Evolutionary conservation across 2,329 filamentous ascomycete genomes (phyloP).

Genomic region (Colletotrichum australisinense): DNA sequence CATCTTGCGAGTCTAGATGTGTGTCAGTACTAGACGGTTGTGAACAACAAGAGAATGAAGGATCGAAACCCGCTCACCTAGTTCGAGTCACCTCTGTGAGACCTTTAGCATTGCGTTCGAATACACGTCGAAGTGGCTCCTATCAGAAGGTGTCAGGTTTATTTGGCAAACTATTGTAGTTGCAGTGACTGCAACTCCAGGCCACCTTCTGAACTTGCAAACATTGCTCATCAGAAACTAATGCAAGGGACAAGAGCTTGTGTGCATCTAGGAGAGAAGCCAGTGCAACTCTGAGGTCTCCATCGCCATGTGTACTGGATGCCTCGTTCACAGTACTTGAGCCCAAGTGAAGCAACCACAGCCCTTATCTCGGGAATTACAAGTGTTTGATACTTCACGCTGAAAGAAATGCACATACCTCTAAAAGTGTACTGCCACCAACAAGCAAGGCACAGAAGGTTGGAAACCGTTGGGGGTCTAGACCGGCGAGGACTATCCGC

Average conservation of each 20-base stretch:
- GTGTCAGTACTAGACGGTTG: conserved; percentile 35
- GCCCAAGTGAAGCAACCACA: conserved; percentile 2
- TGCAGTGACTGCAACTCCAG: not conserved
- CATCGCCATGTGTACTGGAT: not conserved
- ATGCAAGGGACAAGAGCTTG: not conserved
- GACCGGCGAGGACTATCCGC: conserved; percentile 60
- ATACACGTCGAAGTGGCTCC: conserved; percentile 39
- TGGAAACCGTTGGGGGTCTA: conserved; percentile 69
- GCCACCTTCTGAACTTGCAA: conserved; percentile 2
- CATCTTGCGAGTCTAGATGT: conserved; percentile 63
- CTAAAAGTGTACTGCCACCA: conserved; percentile 70
- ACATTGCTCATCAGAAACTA: not conserved
- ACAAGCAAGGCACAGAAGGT: conserved; percentile 71
- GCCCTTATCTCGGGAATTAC: conserved; percentile 2
- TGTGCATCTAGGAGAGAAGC: not conserved
- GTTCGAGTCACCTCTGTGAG: conserved; percentile 40
- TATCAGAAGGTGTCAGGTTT: conserved; percentile 3
- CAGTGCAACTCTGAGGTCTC: not conserved
- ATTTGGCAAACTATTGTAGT: too few relatives aligned
- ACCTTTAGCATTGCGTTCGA: conserved; percentile 39
- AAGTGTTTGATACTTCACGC: conserved; percentile 7
- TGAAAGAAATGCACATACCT: conserved; percentile 54
- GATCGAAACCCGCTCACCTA: conserved; percentile 12
- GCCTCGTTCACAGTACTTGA: not conserved
- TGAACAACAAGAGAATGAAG: not conserved